Evolutionary conservation across 192 early-diverging fungal genomes (phyloP), one percentile per base, ranked within the genome.

Genomic region (Gaertneriomyces semiglobifer): DNA sequence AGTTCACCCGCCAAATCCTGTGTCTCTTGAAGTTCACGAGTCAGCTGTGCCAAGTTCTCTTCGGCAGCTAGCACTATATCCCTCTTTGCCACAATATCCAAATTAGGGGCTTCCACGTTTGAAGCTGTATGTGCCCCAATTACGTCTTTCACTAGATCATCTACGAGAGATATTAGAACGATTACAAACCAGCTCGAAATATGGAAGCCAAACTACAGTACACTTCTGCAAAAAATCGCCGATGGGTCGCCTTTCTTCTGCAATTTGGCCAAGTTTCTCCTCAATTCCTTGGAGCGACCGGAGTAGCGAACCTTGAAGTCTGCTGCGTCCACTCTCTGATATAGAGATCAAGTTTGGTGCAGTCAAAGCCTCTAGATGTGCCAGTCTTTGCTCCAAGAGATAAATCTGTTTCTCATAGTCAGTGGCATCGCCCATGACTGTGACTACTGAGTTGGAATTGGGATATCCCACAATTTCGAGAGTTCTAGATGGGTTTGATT

Each of bases 41-140:
- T 48, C 40, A 40, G 19, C 4, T 53, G 38, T 1, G 47, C 16
- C 14, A 69, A 14, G 40, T 74, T 67, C 12, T 64, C 62, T 48
- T 69, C 73, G 1, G 73, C 54, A 3, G 60, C 55, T 1, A 74
- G 58, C 11, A 74, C 48, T n/a, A 74, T 64, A 7, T 69, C 73
- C 10, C 60, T 25, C 45, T 74, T 74, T 0, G 62, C 40, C 6
- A 2, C 53, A 51, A 52, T 8, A 53, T 74, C 72, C 41, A 73
- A 62, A 33, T 2, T 33, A 33, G 25, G 25, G 25, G 25, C 25
- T 33, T 33, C 25, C 25, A 33, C 25, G 25, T 33, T 33, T 33
- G 25, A 33, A 33, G 25, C 25, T 33, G 25, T 33, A 2, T 33
- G 25, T 33, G 25, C 25, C 0, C 25, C 25, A 33, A 33, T 2